Conservation (phyloP, 306 rosid species). For the Comarum palustre region DNA sequence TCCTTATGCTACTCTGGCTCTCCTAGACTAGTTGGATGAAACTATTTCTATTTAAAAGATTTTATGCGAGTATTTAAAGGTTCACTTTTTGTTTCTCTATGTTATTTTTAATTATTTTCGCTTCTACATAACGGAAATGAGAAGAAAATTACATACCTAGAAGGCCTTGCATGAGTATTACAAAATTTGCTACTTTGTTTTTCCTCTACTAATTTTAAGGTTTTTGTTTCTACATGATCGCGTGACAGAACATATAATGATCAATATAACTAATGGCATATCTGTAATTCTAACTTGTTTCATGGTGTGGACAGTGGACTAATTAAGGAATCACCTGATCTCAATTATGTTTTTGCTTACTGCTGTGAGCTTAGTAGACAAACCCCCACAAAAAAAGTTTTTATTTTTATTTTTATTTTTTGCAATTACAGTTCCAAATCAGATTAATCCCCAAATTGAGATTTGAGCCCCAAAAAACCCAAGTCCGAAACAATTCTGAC, state of each 20-base stretch:
- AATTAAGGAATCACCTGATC: background rate
- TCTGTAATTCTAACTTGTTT: background rate
- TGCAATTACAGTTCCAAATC: background rate
- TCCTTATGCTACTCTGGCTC: background rate
- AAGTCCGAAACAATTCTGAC: constrained; percentile 13
- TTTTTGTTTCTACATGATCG: background rate
- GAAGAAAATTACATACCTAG: too few species aligned
- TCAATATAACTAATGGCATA: constrained; percentile 24
- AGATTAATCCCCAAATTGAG: constrained; percentile 22
- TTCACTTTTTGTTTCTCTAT: background rate
- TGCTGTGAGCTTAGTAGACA: background rate
- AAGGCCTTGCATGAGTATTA: background rate
- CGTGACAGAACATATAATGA: background rate
- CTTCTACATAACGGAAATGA: too few species aligned
- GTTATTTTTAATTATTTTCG: too few species aligned
- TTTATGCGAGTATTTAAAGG: background rate
- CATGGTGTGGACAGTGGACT: background rate
- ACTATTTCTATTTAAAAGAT: background rate
- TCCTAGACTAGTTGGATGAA: background rate
- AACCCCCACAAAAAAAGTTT: background rate
- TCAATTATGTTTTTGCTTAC: background rate
- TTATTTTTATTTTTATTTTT: background rate
- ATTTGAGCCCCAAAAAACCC: constrained; percentile 20
- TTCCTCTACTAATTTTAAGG: background rate
- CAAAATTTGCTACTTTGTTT: too few species aligned